phyloP scores from a whole-genome alignment of 257 asterid species.

The Solanum gandarillasii region DNA sequence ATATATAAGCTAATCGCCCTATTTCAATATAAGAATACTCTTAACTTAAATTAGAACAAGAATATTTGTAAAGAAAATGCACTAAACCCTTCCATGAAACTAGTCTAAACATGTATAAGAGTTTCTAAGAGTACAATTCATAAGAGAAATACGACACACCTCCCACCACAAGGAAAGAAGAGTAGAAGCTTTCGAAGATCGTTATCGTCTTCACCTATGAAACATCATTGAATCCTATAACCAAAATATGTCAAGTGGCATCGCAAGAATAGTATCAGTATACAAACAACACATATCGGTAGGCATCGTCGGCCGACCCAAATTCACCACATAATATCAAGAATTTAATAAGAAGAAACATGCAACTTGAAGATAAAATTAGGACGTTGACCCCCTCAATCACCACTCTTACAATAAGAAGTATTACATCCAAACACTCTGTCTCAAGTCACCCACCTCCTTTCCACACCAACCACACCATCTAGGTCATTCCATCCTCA shows the following conservation, averaged over 20 bases:
- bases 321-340: not conserved
- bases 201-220: not conserved
- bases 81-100: not conserved
- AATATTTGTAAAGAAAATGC: too few species aligned
- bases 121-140: not conserved
- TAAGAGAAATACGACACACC: too few species aligned
- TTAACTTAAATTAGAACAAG: too few species aligned
- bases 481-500: not conserved
- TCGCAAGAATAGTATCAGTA: not conserved
- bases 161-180: not conserved
- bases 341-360: not conserved
- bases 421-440: not conserved
- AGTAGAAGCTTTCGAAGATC: not conserved
- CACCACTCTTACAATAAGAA: not conserved
- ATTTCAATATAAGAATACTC: too few species aligned
- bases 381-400: not conserved
- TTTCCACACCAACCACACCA: not conserved
- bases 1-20: too few species aligned
- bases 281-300: not conserved
- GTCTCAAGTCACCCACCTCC: not conserved
- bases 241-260: not conserved
- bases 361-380: not conserved
- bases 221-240: not conserved
- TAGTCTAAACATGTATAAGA: not conserved
- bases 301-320: not conserved